phyloP scores from a whole-genome alignment of 1,139 yeast species.

The Debaryomyces udenii region DNA sequence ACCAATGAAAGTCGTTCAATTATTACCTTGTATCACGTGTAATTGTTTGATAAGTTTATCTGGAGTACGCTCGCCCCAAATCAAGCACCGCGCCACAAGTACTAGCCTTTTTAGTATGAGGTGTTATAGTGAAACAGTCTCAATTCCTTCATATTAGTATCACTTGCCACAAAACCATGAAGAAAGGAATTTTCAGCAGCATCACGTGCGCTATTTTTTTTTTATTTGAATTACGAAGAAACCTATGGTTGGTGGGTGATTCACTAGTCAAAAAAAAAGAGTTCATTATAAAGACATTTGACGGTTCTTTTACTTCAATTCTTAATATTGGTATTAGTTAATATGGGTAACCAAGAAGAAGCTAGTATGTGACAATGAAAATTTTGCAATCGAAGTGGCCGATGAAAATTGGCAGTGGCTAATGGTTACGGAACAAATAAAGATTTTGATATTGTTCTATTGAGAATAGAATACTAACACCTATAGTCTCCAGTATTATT shows the following conservation, averaged over 20 bases:
- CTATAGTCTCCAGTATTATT: conserved; percentile 19
- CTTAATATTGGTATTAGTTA: conserved; percentile 1
- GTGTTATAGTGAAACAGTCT: too few relatives aligned
- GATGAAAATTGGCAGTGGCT: not conserved
- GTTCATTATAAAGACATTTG: not conserved
- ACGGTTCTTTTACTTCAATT: conserved; percentile 1
- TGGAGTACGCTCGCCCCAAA: conserved; percentile 2
- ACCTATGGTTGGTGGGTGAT: conserved; percentile 1
- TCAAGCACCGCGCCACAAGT: not conserved
- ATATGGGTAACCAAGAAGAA: conserved; percentile 7
- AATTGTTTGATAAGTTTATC: conserved; percentile 4
- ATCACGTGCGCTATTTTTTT: conserved; percentile 4
- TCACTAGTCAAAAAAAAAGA: not conserved
- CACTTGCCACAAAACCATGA: not conserved
- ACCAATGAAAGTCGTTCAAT: conserved; percentile 4
- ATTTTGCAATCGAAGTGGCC: not conserved
- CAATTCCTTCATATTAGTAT: not conserved
- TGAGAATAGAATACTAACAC: conserved; percentile 10
- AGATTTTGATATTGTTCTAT: too few relatives aligned
- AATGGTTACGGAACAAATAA: too few relatives aligned
- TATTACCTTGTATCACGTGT: conserved; percentile 5
- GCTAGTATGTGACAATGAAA: conserved; percentile 5
- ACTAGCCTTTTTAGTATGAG: not conserved
- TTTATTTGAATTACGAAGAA: not conserved
- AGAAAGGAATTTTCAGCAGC: too few relatives aligned